Conservation (phyloP, 805 yeast genomes). For the Candida ortonii region DNA sequence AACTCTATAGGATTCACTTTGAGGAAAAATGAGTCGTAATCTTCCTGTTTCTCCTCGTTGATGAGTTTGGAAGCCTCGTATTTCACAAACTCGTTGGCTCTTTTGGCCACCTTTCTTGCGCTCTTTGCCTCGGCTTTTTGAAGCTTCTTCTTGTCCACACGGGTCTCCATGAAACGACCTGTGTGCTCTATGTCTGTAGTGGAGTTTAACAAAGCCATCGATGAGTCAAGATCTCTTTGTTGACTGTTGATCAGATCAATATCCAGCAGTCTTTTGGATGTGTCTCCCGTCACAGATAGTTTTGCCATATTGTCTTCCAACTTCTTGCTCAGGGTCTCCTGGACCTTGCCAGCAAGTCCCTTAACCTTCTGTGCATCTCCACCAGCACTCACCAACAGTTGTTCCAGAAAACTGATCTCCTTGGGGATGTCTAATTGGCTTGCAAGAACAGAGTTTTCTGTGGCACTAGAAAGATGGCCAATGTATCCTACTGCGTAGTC, state of each 20-base stretch:
- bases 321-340: conserved; percentile 49
- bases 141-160: conserved; percentile 94
- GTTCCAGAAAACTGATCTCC: conserved; percentile 67
- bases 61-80: conserved; percentile 94
- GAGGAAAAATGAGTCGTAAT: conserved; percentile 92
- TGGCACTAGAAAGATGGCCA: conserved; percentile 71
- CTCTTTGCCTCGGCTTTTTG: conserved; percentile 97
- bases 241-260: conserved; percentile 67
- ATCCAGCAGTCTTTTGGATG: conserved; percentile 82
- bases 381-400: conserved; percentile 77
- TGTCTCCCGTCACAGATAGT: conserved; percentile 76
- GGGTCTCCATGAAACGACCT: conserved; percentile 86
- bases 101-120: conserved; percentile 94
- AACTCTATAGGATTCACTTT: conserved; percentile 93
- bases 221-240: conserved; percentile 71
- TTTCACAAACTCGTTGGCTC: conserved; percentile 72
- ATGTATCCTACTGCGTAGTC: conserved; percentile 93
- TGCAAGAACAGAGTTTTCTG: conserved; percentile 79
- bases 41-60: conserved; percentile 58
- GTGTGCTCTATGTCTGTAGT: conserved; percentile 85
- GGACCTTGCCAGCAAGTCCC: conserved; percentile 43
- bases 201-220: conserved; percentile 74
- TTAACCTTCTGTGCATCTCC: conserved; percentile 60
- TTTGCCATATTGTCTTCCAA: conserved; percentile 67
- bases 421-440: conserved; percentile 62